A percentile compares a stretch with the other conserved stretches of the same genome.
These are phyloP conservation scores for Allomyces arbusculus DNA, from an alignment of 192 early-diverging fungal genomes.

Conservation along the genomic window DNA sequence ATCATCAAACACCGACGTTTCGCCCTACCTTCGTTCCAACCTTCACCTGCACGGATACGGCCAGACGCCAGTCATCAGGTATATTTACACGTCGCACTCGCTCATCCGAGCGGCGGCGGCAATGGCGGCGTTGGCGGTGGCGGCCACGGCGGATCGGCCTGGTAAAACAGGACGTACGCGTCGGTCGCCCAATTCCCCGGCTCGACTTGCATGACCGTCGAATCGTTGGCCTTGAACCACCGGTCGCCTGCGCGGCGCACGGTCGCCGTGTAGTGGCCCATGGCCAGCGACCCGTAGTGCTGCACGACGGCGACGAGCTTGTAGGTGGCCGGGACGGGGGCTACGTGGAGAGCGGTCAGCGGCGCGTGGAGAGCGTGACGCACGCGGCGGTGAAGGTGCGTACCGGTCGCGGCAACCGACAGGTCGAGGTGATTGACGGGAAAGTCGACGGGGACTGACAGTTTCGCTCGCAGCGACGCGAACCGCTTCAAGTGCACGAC, in stretches of 20 bases:
- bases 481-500: neutral
- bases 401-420: neutral
- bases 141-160: neutral
- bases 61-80: too few relatives aligned
- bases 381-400: neutral
- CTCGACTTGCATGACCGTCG: neutral
- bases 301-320: neutral
- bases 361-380: neutral
- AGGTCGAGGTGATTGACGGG: neutral
- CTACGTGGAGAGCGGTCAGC: neutral
- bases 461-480: neutral
- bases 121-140: too few relatives aligned
- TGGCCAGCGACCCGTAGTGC: neutral
- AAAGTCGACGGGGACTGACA: neutral
- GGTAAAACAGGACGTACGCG: neutral
- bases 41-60: too few relatives aligned
- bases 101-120: too few relatives aligned
- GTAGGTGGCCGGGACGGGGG: neutral
- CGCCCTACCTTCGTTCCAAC: too few relatives aligned
- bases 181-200: neutral
- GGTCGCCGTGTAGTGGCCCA: neutral
- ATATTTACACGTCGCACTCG: too few relatives aligned
- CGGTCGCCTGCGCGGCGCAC: neutral
- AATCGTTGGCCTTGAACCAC: neutral
- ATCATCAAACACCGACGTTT: too few relatives aligned